Conservation (phyloP, 345 rosid species). For the Draba incana region DNA sequence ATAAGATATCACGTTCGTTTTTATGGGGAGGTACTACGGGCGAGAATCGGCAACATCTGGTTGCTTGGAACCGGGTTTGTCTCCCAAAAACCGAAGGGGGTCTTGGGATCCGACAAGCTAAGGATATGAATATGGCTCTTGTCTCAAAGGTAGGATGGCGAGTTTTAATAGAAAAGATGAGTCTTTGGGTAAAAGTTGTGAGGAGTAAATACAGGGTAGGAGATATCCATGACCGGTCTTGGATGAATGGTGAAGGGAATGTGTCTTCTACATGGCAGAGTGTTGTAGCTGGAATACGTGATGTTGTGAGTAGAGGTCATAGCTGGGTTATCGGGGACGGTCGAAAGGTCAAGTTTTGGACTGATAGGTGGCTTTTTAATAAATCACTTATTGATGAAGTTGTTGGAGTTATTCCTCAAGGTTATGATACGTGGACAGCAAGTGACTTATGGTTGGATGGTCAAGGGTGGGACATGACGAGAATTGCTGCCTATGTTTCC, state of each 20-base stretch:
- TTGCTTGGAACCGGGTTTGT: background rate
- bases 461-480: background rate
- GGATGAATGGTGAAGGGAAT: background rate
- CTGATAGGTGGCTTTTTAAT: too few relatives aligned
- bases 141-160: background rate
- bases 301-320: too few relatives aligned
- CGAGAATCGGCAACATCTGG: background rate
- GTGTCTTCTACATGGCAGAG: background rate
- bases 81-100: background rate
- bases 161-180: background rate
- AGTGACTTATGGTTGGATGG: too few relatives aligned
- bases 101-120: background rate
- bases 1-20: too few relatives aligned
- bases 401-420: too few relatives aligned
- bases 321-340: too few relatives aligned
- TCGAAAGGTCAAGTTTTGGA: too few relatives aligned
- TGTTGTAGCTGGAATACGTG: background rate
- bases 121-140: background rate
- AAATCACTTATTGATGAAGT: too few relatives aligned
- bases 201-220: background rate
- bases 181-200: background rate
- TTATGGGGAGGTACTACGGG: background rate
- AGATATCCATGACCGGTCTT: background rate
- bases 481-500: background rate
- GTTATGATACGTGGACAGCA: too few relatives aligned